phyloP scores from a whole-genome alignment of 2,329 filamentous ascomycete species.

The Aspergillus transmontanensis region DNA sequence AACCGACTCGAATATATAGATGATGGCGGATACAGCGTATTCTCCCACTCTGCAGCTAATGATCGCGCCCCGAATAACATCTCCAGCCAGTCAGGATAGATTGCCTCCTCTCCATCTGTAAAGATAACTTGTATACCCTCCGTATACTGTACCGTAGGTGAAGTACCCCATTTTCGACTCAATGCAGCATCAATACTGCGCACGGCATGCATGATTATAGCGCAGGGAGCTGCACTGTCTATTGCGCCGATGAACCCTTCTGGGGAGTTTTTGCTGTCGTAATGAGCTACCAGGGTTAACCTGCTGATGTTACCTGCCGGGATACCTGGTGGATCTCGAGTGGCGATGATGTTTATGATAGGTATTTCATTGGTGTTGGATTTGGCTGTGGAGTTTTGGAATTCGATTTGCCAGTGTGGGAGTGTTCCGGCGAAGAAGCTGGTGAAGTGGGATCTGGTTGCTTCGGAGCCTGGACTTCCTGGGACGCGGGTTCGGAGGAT shows the following conservation, averaged over 20 bases:
- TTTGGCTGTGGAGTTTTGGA: constrained; percentile 73
- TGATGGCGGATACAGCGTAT: constrained; percentile 64
- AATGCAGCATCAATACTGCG: constrained; percentile 76
- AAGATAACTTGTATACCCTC: constrained; percentile 85
- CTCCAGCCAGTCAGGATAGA: constrained; percentile 57
- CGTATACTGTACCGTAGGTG: background rate
- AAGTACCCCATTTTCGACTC: constrained; percentile 72
- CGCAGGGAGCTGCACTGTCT: constrained; percentile 90
- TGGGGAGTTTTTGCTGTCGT: constrained; percentile 79
- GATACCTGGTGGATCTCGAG: constrained; percentile 82
- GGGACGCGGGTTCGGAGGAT: constrained; percentile 86
- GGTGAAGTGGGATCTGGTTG: constrained; percentile 77
- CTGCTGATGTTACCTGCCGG: constrained; percentile 72
- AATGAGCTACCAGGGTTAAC: constrained; percentile 87
- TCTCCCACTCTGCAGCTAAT: constrained; percentile 79
- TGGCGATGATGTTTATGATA: constrained; percentile 83
- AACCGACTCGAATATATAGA: constrained; percentile 75
- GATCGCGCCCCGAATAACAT: constrained; percentile 86
- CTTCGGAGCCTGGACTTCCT: constrained; percentile 74
- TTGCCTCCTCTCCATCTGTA: constrained; percentile 91
- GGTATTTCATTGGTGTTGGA: constrained; percentile 70
- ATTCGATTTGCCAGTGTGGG: constrained; percentile 75
- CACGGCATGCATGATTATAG: constrained; percentile 85
- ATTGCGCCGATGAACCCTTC: constrained; percentile 87
- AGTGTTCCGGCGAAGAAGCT: constrained; percentile 75